A percentile compares a stretch with the other conserved stretches of the same genome.
Evolutionary conservation across 192 early-diverging fungal species (phyloP).

Genomic region (Backusella sp.): DNA sequence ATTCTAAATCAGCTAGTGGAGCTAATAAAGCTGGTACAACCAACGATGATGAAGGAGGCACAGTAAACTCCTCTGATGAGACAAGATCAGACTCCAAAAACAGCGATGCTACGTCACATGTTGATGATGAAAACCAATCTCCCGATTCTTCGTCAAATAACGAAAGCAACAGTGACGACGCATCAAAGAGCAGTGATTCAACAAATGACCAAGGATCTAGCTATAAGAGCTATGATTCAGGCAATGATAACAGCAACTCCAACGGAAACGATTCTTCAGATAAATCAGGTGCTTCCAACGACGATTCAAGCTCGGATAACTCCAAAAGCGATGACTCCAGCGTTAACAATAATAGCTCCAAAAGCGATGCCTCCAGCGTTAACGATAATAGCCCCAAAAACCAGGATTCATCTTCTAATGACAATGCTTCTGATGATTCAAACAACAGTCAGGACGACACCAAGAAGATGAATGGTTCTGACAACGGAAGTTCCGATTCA

Average conservation of each 20-base stretch:
- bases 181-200: background rate
- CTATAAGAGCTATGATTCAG: background rate
- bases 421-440: background rate
- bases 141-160: background rate
- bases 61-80: background rate
- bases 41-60: background rate
- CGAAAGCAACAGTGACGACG: background rate
- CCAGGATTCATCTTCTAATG: background rate
- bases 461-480: background rate
- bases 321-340: background rate
- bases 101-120: background rate
- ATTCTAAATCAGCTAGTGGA: conserved; percentile 1
- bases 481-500: background rate
- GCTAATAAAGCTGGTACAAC: conserved; percentile 7
- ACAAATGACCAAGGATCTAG: background rate
- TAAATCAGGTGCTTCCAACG: background rate
- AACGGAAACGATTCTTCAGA: background rate
- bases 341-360: background rate
- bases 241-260: background rate
- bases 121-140: background rate
- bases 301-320: background rate
- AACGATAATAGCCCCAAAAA: background rate
- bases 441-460: background rate
- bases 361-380: background rate
- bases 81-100: background rate